A percentile compares a stretch with the other conserved stretches of the same genome.
These are phyloP conservation scores for Lipomyces starkeyi DNA, from an alignment of 805 yeast species.

Conservation along the genomic window DNA sequence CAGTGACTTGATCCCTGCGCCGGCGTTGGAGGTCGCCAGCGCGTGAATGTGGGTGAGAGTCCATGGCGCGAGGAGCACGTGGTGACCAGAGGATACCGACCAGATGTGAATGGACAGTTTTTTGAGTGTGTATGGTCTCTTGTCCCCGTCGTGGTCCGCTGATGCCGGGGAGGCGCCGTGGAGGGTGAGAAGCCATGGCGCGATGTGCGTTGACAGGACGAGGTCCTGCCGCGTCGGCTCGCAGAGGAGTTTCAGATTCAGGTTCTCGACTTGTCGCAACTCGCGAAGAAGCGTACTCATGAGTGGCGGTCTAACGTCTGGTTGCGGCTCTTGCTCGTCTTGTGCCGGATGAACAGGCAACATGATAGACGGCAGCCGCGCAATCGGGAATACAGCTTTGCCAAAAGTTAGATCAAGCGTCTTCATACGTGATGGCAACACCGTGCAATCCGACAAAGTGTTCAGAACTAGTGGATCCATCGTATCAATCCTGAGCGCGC, in stretches of 20 bases:
- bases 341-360: background rate
- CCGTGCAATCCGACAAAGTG: conserved; percentile 17
- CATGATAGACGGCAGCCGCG: conserved; percentile 1
- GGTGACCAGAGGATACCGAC: conserved; percentile 29
- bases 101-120: conserved; percentile 35
- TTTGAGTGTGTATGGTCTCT: background rate
- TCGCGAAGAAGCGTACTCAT: conserved; percentile 27
- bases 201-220: conserved; percentile 23
- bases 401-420: conserved; percentile 31
- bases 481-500: conserved; percentile 27
- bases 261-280: conserved; percentile 24
- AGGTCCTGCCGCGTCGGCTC: conserved; percentile 21
- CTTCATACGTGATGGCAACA: conserved; percentile 19
- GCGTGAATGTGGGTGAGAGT: conserved; percentile 15
- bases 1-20: conserved; percentile 18
- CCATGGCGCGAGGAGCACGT: conserved; percentile 34
- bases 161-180: background rate
- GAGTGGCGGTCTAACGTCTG: conserved; percentile 17
- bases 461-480: conserved; percentile 24
- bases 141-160: background rate
- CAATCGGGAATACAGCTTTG: conserved; percentile 24
- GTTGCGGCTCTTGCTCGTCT: background rate
- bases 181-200: conserved; percentile 27
- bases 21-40: conserved; percentile 20
- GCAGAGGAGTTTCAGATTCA: conserved; percentile 30